Base-by-base conservation (phyloP, 805 yeast species). In the Kodamaea neixiangensis region DNA sequence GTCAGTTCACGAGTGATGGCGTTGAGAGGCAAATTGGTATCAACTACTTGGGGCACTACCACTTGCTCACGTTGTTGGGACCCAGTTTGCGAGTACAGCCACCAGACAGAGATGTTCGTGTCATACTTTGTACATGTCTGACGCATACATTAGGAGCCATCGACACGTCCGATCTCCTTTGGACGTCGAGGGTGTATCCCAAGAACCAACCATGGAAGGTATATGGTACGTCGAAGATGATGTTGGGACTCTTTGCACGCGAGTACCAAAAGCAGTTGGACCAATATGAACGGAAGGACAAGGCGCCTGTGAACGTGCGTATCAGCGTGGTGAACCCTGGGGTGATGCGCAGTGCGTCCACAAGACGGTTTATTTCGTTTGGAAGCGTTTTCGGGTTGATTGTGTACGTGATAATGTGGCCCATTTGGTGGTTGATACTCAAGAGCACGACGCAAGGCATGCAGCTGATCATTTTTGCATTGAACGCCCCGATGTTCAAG, bases 81-180 rank as follows among this genome's bases (percentile, higher is more conserved):
- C 98, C 98, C 0, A 80, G 94, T 7, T 73, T 94, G 48, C 83
- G 87, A 56, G 85, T 84, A 1, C 99, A 94, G 70, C 96, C 97
- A 2, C 89, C 97, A 0, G 98, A 92, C 67, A 78, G 99, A 57
- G 98, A 92, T 62, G 97, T 94, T 2, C 75, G 97, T 42, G 81
- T 94, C 4, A 65, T 94, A 2, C 57, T 90, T n/a, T 80, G 92
- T 0, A 79, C 90, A 1, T 94, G 99, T 68, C 70, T 87, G 54
- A 73, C 90, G 9, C 94, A 89, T 55, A 81, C 89, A 1, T 62
- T 88, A 68, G 97, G 89, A 1, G 77, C 77, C 11, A 62, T 93
- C 14, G 85, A 86, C 51, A 68, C 72, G 11, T 90, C 87, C 61
- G 78, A 73, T 52, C 75, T 91, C 18, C 73, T 89, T 47, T 86